These are phyloP conservation scores for Xanthoconium purpureum DNA, from an alignment of 768 basidiomycete species.

Conservation along the genomic window DNA sequence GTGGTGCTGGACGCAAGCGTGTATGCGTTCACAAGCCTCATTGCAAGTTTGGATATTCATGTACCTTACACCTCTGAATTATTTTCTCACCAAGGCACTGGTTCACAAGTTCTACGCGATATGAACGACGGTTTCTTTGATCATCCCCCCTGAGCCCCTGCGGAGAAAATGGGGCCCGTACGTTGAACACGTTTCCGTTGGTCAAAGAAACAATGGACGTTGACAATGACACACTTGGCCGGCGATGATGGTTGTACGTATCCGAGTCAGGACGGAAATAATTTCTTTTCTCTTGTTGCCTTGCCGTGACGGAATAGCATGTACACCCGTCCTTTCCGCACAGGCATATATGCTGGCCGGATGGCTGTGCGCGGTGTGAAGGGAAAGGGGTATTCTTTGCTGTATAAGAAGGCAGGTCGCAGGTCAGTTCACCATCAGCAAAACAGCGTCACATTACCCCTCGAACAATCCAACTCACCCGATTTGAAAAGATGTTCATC, in stretches of 20 bases:
- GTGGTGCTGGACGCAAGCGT: too few species aligned
- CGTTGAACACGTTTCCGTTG: too few species aligned
- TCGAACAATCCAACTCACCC: neutral
- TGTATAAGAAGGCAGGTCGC: constrained; percentile 8
- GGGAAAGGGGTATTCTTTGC: too few species aligned
- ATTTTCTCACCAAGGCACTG: too few species aligned
- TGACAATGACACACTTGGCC: neutral
- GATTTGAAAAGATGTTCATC: constrained; percentile 7
- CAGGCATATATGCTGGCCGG: neutral
- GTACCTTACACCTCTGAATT: too few species aligned
- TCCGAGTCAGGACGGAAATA: neutral
- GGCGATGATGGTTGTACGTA: neutral
- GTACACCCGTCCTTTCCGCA: neutral
- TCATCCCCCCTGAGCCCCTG: too few species aligned
- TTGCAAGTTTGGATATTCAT: neutral
- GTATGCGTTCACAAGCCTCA: too few species aligned
- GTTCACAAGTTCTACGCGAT: too few species aligned
- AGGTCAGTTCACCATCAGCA: neutral
- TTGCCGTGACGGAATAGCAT: neutral
- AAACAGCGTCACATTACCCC: neutral
- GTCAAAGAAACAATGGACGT: too few species aligned
- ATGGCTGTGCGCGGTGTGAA: neutral
- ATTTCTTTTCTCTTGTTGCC: neutral
- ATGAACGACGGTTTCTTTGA: too few species aligned
- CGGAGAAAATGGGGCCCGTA: too few species aligned